A percentile compares a stretch with the other conserved stretches of the same genome.
Evolutionary conservation across 75 land plant species (phyloP).

Genomic region (Picea glauca): DNA sequence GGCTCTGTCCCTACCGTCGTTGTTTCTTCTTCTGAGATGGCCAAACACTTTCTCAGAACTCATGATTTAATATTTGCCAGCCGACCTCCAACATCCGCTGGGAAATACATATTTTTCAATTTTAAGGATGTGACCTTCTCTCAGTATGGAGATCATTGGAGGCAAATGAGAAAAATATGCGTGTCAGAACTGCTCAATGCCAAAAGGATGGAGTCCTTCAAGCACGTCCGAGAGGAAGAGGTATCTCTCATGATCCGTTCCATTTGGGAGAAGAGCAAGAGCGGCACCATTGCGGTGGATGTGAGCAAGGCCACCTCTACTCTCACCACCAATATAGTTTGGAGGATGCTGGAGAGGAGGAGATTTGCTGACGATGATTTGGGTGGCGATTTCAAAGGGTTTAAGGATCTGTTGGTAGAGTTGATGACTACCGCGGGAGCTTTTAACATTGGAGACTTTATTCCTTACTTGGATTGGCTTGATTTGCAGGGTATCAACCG

Average conservation of each 20-base stretch:
- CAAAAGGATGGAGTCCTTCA: neutral
- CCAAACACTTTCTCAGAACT: conserved; percentile 4
- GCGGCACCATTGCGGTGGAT: too few relatives aligned
- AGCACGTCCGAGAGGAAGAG: neutral
- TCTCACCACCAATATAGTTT: too few relatives aligned
- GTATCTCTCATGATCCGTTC: neutral
- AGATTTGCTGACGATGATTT: too few relatives aligned
- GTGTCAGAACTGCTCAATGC: neutral
- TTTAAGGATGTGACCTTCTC: neutral
- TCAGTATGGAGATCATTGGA: neutral
- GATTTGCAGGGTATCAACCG: too few relatives aligned
- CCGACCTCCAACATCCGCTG: neutral
- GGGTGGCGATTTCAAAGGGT: too few relatives aligned
- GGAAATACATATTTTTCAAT: neutral
- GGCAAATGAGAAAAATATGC: neutral
- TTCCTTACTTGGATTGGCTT: too few relatives aligned
- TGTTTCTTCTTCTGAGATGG: conserved; percentile 25
- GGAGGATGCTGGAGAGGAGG: too few relatives aligned
- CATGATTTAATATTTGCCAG: neutral
- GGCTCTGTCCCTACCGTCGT: conserved; percentile 24
- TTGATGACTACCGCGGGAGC: too few relatives aligned
- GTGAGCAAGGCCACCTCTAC: too few relatives aligned
- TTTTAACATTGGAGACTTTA: too few relatives aligned
- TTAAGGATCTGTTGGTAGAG: too few relatives aligned
- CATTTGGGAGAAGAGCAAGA: too few relatives aligned